Conservation (phyloP, 176 grass and related monocot genomes). For the Neostapfia colusana region DNA sequence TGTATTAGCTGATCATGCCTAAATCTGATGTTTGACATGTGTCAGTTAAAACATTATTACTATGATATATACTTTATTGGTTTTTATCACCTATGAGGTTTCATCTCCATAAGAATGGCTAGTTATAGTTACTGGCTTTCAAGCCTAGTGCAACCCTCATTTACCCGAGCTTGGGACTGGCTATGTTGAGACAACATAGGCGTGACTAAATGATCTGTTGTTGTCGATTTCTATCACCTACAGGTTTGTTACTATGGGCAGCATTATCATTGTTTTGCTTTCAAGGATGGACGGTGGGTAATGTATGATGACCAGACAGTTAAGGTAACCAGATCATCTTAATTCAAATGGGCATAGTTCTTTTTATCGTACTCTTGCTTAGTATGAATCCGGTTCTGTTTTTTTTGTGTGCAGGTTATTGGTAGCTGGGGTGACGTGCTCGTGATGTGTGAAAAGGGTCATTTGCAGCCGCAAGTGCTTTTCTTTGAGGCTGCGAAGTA, state of each 20-base stretch:
- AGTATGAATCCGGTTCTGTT: background rate
- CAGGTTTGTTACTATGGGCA: conserved; percentile 99
- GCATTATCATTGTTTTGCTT: conserved; percentile 99
- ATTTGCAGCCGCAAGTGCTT: conserved; percentile 97
- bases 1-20: background rate
- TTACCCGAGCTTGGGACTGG: no score
- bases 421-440: conserved; percentile 88
- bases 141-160: no score
- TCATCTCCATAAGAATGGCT: no score
- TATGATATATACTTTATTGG: conserved; percentile 14
- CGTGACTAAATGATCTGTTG: no score
- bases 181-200: no score
- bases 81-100: no score
- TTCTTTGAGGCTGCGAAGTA: conserved; percentile 89
- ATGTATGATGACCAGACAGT: conserved; percentile 99
- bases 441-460: conserved; percentile 85
- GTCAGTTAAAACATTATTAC: background rate
- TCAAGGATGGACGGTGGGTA: conserved; percentile 81
- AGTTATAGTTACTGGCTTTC: no score
- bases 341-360: background rate
- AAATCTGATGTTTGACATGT: conserved; percentile 10
- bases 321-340: conserved; percentile 73
- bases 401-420: conserved; percentile 58
- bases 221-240: no score
- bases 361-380: conserved; percentile 2